Evolutionary conservation across 2,329 filamentous ascomycete species (phyloP).

Genomic region (Hypomyces perniciosus): DNA sequence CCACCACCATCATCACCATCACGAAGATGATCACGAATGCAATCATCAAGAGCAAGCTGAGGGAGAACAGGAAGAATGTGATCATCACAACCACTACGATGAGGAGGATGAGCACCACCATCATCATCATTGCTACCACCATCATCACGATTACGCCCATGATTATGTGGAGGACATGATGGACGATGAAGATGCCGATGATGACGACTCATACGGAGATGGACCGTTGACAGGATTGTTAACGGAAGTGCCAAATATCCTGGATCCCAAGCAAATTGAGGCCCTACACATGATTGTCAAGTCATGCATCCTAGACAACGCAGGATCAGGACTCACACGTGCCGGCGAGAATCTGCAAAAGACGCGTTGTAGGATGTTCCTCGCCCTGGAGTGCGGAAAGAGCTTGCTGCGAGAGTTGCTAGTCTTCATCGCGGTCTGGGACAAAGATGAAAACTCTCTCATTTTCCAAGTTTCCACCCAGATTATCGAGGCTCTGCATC

Average conservation of each 20-base stretch:
- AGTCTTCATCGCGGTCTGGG: conserved; percentile 96
- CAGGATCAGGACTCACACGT: conserved; percentile 60
- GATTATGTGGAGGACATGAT: conserved; percentile 51
- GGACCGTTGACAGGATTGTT: conserved; percentile 76
- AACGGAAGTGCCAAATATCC: conserved; percentile 88
- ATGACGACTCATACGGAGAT: conserved; percentile 74
- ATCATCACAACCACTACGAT: conserved; percentile 24
- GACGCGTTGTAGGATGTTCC: conserved; percentile 79
- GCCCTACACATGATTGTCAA: conserved; percentile 97
- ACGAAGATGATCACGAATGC: conserved; percentile 47
- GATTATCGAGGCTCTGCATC: conserved; percentile 87
- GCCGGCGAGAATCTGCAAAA: conserved; percentile 81
- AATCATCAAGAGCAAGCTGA: conserved; percentile 28
- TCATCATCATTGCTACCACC: conserved; percentile 29
- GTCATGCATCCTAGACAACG: conserved; percentile 82
- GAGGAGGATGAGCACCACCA: conserved; percentile 24
- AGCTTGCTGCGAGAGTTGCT: conserved; percentile 85
- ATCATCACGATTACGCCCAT: conserved; percentile 33
- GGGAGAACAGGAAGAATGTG: conserved; percentile 6
- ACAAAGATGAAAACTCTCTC: conserved; percentile 84
- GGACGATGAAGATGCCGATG: conserved; percentile 62
- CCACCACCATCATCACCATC: conserved; percentile 31
- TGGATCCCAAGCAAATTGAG: conserved; percentile 92
- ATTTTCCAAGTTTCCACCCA: conserved; percentile 97
- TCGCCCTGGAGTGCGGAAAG: conserved; percentile 84